Evolutionary conservation across 1,139 yeast species (phyloP).

Genomic region (Candida sp.): DNA sequence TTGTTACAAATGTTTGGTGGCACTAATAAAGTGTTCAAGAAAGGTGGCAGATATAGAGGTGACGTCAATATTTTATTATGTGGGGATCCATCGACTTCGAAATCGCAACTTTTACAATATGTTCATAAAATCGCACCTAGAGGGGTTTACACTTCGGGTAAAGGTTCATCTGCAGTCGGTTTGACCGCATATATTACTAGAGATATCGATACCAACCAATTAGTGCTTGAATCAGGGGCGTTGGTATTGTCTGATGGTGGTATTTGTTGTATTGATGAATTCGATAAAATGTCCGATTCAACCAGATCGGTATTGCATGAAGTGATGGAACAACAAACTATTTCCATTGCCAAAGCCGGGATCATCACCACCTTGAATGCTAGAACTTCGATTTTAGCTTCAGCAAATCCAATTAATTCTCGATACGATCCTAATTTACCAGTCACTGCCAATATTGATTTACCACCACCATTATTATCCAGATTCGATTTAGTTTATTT

Average conservation of each 20-base stretch:
- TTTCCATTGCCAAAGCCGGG: conserved; percentile 97
- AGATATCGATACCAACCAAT: conserved; percentile 89
- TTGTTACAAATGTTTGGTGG: conserved; percentile 94
- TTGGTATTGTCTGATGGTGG: conserved; percentile 97
- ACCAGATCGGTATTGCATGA: conserved; percentile 96
- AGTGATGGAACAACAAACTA: conserved; percentile 99
- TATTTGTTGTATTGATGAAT: conserved; percentile 97
- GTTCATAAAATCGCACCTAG: conserved; percentile 98
- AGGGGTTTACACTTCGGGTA: conserved; percentile 97
- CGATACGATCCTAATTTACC: conserved; percentile 91
- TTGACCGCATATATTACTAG: conserved; percentile 95
- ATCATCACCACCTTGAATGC: conserved; percentile 96
- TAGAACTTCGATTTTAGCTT: conserved; percentile 90
- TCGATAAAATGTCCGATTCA: conserved; percentile 94
- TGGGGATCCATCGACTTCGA: conserved; percentile 98
- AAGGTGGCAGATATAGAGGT: conserved; percentile 96
- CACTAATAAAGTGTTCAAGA: conserved; percentile 79
- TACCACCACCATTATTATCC: conserved; percentile 93
- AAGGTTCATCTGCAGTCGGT: conserved; percentile 99
- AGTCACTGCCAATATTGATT: conserved; percentile 90
- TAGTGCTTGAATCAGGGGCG: conserved; percentile 96
- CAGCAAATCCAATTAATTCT: conserved; percentile 98
- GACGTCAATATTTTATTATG: conserved; percentile 87
- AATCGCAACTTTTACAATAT: conserved; percentile 89
- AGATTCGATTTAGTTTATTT: conserved; percentile 93